These are phyloP conservation scores for Triangularia setosa DNA, from an alignment of 2,329 filamentous ascomycete species.

Conservation along the genomic window DNA sequence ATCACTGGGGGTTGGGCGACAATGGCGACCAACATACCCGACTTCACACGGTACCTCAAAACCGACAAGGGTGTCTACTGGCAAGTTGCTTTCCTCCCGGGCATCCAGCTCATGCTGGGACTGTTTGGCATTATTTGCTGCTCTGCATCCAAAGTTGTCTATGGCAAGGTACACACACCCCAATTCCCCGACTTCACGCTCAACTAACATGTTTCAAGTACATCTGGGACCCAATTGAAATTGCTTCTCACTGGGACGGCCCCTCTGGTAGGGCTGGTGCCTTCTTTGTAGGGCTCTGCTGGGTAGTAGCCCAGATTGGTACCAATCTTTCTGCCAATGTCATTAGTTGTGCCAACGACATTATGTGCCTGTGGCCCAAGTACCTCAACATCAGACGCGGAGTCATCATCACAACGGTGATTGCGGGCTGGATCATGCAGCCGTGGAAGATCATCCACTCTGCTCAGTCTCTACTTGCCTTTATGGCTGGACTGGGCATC, in stretches of 20 bases:
- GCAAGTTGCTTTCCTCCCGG: conserved; percentile 26
- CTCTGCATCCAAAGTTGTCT: conserved; percentile 46
- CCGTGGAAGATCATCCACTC: conserved; percentile 63
- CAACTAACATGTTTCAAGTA: conserved; percentile 24
- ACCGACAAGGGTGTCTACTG: conserved; percentile 25
- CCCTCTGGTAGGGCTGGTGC: conserved; percentile 38
- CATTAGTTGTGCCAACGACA: conserved; percentile 52
- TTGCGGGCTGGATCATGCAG: conserved; percentile 38
- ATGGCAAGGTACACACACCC: conserved; percentile 17
- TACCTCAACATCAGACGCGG: conserved; percentile 53
- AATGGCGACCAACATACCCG: conserved; percentile 26
- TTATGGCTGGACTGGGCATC: conserved; percentile 57
- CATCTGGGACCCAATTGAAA: conserved; percentile 46
- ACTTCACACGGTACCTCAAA: conserved; percentile 28
- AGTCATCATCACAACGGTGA: conserved; percentile 49
- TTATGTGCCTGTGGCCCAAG: conserved; percentile 32
- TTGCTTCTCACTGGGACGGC: conserved; percentile 43
- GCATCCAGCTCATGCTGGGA: conserved; percentile 31
- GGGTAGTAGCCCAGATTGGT: conserved; percentile 54
- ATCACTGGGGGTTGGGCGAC: conserved; percentile 27
- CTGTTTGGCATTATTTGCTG: conserved; percentile 53
- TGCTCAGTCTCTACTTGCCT: conserved; percentile 56
- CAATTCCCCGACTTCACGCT: background rate
- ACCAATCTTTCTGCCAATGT: conserved; percentile 56
- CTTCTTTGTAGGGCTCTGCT: conserved; percentile 38